These are phyloP conservation scores for Fraxinus xanthoxyloides DNA, from an alignment of 305 asterid species.

Conservation along the genomic window DNA sequence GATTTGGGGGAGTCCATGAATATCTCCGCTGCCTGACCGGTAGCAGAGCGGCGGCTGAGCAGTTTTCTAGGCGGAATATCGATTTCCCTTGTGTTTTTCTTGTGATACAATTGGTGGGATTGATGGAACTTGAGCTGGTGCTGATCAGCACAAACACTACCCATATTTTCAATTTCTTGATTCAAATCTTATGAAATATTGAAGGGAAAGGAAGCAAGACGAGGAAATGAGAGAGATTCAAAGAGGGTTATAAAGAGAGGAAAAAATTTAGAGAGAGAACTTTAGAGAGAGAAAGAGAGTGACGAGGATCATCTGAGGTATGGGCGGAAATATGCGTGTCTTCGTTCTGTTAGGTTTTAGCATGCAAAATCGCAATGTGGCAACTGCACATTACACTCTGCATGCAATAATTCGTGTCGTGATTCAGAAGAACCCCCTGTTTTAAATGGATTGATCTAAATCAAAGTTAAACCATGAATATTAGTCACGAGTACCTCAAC, in stretches of 20 bases:
- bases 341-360: constrained; percentile 48
- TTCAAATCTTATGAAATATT: not conserved
- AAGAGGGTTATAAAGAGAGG: constrained; percentile 6
- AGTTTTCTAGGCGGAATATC: constrained; percentile 77
- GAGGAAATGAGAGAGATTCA: not conserved
- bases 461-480: no score
- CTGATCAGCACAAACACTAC: constrained; percentile 54
- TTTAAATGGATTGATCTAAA: no score
- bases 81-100: constrained; percentile 42
- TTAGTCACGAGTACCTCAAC: no score
- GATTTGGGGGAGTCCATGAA: constrained; percentile 48
- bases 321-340: constrained; percentile 89
- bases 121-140: constrained; percentile 52
- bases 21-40: constrained; percentile 13
- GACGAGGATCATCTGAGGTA: constrained; percentile 62
- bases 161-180: constrained; percentile 37
- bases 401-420: constrained; percentile 39
- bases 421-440: no score
- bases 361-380: constrained; percentile 73
- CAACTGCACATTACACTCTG: constrained; percentile 45
- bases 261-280: not conserved
- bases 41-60: constrained; percentile 39
- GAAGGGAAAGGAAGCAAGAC: not conserved
- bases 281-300: not conserved
- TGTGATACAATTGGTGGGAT: constrained; percentile 63